Evolutionary conservation across 257 asterid genomes (phyloP), one percentile per base, ranked within the genome.

Genomic region (Solanum tacnaense): DNA sequence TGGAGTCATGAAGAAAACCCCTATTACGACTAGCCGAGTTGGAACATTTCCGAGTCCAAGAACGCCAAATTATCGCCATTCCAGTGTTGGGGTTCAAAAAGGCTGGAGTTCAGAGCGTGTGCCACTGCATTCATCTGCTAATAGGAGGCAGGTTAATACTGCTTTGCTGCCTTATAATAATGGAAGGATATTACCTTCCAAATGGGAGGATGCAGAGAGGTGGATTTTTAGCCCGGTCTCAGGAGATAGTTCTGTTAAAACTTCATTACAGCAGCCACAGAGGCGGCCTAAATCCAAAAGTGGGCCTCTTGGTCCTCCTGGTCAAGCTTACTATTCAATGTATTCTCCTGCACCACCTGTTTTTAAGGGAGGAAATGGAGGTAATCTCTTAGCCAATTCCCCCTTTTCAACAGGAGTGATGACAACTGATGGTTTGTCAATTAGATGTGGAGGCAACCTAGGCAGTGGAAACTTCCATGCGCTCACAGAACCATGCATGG

Each of bases 161-260:
- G 89, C 92, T 27, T 89, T 95, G 91, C 78, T 94, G 90, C 98
- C 98, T 87, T 94, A 91, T 89, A 94, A 88, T 87, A 93, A 87
- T 60, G 98, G 98, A 11, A 95, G 93, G 90, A 89, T 94, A 35
- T 86, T 97, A 90, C 99, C 99, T 91, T 97, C 99, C 4, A 96
- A 97, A 91, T 97, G 99, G 99, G 98, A 94, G 87, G 99, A 97
- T 92, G 99, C 99, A 23, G 99, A 97, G 93, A 92, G 99, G 89
- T 97, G 99, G 99, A 96, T 97, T 86, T 91, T 94, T 58, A 97
- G 99, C 86, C 99, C 99, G 0, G 89, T 94, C 1, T 92, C 95
- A 1, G 98, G 98, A n/a, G 98, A 97, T 88, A 91, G 92, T 79
- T 87, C 88, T 5, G 76, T 89, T 62, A 95, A 90, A 91, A 89